phyloP scores from a whole-genome alignment of 2,329 filamentous ascomycete genomes.

The Claviceps africana region DNA sequence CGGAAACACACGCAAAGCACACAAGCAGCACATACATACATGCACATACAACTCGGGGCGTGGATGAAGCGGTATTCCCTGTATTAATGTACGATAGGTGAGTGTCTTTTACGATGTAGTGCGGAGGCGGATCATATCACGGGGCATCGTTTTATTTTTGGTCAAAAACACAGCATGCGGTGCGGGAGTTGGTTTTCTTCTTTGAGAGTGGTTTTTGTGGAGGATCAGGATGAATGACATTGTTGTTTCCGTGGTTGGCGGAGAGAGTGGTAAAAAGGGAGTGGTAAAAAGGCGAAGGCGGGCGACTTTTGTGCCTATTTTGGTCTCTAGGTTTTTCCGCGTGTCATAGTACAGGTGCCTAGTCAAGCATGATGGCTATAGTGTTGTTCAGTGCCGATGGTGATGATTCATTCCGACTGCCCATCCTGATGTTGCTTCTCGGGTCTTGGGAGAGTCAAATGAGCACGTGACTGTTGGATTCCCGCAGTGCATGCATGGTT shows the following conservation, averaged over 20 bases:
- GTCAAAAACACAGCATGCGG: slow-evolving; percentile 5
- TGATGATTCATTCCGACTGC: no score
- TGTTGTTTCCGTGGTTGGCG: neutral
- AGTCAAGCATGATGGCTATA: no score
- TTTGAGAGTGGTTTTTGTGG: neutral
- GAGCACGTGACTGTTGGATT: no score
- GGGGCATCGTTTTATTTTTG: slow-evolving; percentile 8
- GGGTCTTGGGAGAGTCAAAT: no score
- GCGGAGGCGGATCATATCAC: slow-evolving; percentile 7
- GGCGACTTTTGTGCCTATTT: neutral
- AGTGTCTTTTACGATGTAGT: slow-evolving; percentile 14
- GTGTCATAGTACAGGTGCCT: neutral
- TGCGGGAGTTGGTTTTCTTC: slow-evolving; percentile 5
- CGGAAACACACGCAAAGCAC: neutral
- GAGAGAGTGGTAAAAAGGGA: neutral
- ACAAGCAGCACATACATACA: neutral
- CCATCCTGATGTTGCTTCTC: no score
- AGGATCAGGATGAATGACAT: neutral
- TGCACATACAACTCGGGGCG: neutral
- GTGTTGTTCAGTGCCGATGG: no score
- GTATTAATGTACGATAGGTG: slow-evolving; percentile 24
- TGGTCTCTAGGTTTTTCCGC: neutral
- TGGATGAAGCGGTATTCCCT: slow-evolving; percentile 19
- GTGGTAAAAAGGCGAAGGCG: neutral
- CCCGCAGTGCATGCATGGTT: no score